Conservation (phyloP, 352 stramenopile species). For the Aphanomyces cochlioides region DNA sequence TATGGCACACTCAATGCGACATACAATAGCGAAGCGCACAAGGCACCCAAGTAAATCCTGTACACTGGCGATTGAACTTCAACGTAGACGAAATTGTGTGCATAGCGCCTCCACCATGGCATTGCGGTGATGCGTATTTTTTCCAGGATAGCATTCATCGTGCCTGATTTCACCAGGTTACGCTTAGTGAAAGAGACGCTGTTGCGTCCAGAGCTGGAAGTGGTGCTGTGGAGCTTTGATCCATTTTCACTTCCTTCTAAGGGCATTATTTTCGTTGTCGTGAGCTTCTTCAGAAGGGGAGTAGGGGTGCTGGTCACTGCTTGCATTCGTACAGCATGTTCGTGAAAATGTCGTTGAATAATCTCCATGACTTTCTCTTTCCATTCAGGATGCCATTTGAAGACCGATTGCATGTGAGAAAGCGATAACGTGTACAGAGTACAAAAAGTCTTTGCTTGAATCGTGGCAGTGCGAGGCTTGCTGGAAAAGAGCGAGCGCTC, state of each 20-base stretch:
- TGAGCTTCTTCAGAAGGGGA: neutral
- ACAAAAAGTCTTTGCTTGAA: slow-evolving; percentile 62
- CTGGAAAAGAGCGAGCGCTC: slow-evolving; percentile 10
- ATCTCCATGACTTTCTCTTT: slow-evolving; percentile 7
- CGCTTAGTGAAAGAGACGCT: neutral
- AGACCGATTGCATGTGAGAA: neutral
- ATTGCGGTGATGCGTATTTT: neutral
- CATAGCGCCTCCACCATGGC: neutral
- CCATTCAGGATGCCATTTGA: slow-evolving; percentile 16
- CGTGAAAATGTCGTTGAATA: neutral
- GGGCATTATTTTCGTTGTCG: too few relatives aligned
- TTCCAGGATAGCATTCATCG: neutral
- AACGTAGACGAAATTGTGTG: slow-evolving; percentile 7
- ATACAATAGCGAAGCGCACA: slow-evolving; percentile 38
- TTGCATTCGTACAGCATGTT: neutral
- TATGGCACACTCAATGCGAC: slow-evolving; percentile 56
- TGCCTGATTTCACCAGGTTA: neutral
- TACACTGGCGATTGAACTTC: slow-evolving; percentile 26
- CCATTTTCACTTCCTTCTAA: neutral
- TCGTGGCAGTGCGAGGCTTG: slow-evolving; percentile 31
- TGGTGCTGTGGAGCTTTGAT: neutral
- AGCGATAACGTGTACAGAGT: slow-evolving; percentile 54
- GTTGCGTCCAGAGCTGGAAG: neutral
- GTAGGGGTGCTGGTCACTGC: neutral
- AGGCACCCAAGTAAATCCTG: slow-evolving; percentile 13